Base-by-base conservation (phyloP, 1,284 basidiomycete genomes). In the Boletellus deceptivus region DNA sequence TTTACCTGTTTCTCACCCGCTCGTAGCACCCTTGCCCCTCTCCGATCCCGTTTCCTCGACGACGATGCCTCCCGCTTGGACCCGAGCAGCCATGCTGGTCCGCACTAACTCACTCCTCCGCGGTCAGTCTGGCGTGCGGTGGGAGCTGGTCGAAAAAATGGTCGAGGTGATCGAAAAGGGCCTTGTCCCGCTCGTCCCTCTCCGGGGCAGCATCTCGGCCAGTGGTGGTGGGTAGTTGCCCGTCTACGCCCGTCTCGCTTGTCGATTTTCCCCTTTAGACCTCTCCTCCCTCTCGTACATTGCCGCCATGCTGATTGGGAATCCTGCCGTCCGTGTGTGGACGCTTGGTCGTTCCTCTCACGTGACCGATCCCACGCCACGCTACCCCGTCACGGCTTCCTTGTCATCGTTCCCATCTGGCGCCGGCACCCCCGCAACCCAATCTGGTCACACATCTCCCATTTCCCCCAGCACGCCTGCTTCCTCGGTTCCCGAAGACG, bases 1-100 rank as follows among this genome's bases (percentile, higher is more conserved):
- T 5, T 8, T 27, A 1, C 63, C 9, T 24, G 2, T 20, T 18
- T n/a, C 25, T 3, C 52, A 57, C 33, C 49, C 17, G 20, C 22
- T 18, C 14, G 71, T 70, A 49, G 69, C 77, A 34, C 74, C 71
- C 6, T 73, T 85, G 11, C 86, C 88, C 16, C 79, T 89, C 31
- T 72, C 77, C 18, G 84, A 87, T 58, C 83, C 86, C 1, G 65
- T 84, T n/a, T 70, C 77, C n/a, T 80, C 81, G 20, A 79, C 80
- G 44, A 82, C 78, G 54, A 91, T 93, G 87, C 92, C 92, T n/a
- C 85, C 90, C 56, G 74, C 89, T 7, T 93, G 91, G 87, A 91
- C 92, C n/a, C 84, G 91, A 45, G 92, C 88, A 14, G 91, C 92
- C 1, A 91, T 94, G 59, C 72, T 92, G 9, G 78, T 95, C 55